Conservation (phyloP, 2,329 filamentous ascomycete genomes). For the Didymella lethalis region DNA sequence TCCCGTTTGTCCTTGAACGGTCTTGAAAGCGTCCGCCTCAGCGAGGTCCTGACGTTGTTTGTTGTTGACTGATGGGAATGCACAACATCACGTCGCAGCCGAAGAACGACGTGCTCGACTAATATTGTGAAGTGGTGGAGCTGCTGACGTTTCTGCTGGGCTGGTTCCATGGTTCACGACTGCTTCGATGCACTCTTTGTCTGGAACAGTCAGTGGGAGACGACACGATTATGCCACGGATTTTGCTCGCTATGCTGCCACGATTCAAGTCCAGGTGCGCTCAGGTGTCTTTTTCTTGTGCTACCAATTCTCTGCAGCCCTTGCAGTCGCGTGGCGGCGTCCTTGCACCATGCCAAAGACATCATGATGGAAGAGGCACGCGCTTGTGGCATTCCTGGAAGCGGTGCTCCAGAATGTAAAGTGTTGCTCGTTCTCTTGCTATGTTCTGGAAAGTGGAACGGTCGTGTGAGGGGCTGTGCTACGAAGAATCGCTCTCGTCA, state of each 20-base stretch:
- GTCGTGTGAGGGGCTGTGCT: conserved; percentile 16
- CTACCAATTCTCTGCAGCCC: conserved; percentile 17
- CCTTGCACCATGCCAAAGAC: conserved; percentile 22
- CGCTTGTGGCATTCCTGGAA: conserved; percentile 22
- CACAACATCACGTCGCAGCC: conserved; percentile 15
- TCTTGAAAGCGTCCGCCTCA: conserved; percentile 16
- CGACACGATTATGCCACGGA: conserved; percentile 20
- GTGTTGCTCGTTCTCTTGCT: conserved; percentile 20
- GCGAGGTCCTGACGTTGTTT: conserved; percentile 6
- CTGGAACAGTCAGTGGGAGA: conserved; percentile 17
- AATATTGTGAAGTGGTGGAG: conserved; percentile 20
- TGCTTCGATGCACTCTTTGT: conserved; percentile 4
- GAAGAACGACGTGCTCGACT: conserved; percentile 22
- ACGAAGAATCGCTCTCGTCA: conserved; percentile 14
- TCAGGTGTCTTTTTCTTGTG: conserved; percentile 21
- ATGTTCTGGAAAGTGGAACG: conserved; percentile 18
- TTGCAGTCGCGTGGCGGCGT: conserved; percentile 25
- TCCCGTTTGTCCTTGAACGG: conserved; percentile 17
- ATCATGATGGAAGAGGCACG: conserved; percentile 23
- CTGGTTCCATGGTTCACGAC: conserved; percentile 22
- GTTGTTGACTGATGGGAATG: conserved; percentile 13
- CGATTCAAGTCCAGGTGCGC: conserved; percentile 16
- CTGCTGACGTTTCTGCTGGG: conserved; percentile 20
- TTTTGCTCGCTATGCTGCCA: conserved; percentile 17
- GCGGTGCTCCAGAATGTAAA: conserved; percentile 13